Evolutionary conservation across 768 basidiomycete species (phyloP).

Genomic region (Steccherinum ochraceum): DNA sequence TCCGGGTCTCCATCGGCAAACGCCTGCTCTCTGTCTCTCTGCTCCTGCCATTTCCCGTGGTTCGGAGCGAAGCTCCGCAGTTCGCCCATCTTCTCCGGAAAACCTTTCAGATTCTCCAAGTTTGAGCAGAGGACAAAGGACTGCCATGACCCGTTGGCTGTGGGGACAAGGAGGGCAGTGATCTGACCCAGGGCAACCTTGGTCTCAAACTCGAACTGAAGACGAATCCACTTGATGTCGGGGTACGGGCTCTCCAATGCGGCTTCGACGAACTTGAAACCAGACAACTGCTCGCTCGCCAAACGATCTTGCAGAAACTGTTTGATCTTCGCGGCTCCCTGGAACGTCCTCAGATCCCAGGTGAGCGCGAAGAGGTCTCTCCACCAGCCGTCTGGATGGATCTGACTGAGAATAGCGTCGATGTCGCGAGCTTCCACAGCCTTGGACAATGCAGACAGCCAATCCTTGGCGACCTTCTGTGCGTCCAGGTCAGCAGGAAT

Average conservation of each 20-base stretch:
- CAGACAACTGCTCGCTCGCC: slow-evolving; percentile 7
- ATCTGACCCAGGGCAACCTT: slow-evolving; percentile 29
- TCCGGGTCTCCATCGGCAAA: slow-evolving; percentile 40
- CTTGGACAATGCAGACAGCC: slow-evolving; percentile 35
- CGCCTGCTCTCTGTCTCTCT: slow-evolving; percentile 28
- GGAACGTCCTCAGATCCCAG: slow-evolving; percentile 33
- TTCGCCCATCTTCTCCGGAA: slow-evolving; percentile 33
- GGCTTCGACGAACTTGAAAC: slow-evolving; percentile 11
- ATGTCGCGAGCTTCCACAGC: slow-evolving; percentile 28
- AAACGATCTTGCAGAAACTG: slow-evolving; percentile 21
- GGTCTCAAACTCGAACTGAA: slow-evolving; percentile 37
- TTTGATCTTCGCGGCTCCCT: slow-evolving; percentile 24
- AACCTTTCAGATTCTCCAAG: slow-evolving; percentile 42
- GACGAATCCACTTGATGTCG: slow-evolving; percentile 21
- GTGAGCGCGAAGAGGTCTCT: slow-evolving; percentile 30
- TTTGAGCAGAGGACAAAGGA: slow-evolving; percentile 44
- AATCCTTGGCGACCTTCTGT: slow-evolving; percentile 27
- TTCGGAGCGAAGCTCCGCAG: slow-evolving; percentile 25
- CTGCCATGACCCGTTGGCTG: slow-evolving; percentile 39
- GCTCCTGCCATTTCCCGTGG: slow-evolving; percentile 36
- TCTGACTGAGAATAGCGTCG: slow-evolving; percentile 26
- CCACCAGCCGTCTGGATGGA: slow-evolving; percentile 26
- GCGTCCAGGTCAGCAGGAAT: slow-evolving; percentile 27
- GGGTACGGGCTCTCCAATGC: slow-evolving; percentile 16
- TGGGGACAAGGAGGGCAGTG: slow-evolving; percentile 43